Base-by-base conservation (phyloP, 148 eudicot genomes). In the Nyssa sinensis region DNA sequence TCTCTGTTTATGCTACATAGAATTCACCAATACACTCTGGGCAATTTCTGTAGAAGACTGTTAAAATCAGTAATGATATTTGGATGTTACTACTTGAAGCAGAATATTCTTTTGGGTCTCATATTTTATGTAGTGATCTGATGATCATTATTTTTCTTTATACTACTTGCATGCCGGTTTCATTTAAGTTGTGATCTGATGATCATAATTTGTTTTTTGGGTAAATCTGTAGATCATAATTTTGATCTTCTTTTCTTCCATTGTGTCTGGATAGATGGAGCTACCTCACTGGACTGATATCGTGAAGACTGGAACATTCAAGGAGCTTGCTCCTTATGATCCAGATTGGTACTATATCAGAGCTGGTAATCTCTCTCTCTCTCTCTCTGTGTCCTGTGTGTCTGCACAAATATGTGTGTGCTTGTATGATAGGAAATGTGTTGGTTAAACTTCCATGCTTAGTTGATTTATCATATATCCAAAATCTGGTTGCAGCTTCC, bases 271-370 rank as follows among this genome's bases (percentile, higher is more conserved):
- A 31, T 57, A 84, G 87, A 81, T 84, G 76, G 87, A 84, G 82
- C 82, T 81, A 4, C 87, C 87, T 23, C 76, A 76, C 55, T 84
- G 87, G 87, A 75, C 74, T 39, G 87, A 84, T 34, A 78, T 84
- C 23, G 87, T 81, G 67, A 84, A 84, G 68, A 84, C 84, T 62
- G 84, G 73, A 23, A 41, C 2, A 14, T 66, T 66, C 53, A 66
- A 66, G 70, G 70, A 66, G 30, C 70, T 66, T 66, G 70, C 70
- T 41, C 70, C 70, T 12, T 39, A 66, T 41, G 55, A 66, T 27
- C 70, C 55, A 25, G 70, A 66, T 66, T 66, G 23, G 14, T 64
- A 28, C 33, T 64, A 64, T 23, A 33, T 34, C 5, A 37, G 53
- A 37, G 53, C 70, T 66, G 55, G 53, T 39, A 37, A 37, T 0